Base-by-base conservation (phyloP, 768 basidiomycete genomes). In the Daedaleopsis nitida region DNA sequence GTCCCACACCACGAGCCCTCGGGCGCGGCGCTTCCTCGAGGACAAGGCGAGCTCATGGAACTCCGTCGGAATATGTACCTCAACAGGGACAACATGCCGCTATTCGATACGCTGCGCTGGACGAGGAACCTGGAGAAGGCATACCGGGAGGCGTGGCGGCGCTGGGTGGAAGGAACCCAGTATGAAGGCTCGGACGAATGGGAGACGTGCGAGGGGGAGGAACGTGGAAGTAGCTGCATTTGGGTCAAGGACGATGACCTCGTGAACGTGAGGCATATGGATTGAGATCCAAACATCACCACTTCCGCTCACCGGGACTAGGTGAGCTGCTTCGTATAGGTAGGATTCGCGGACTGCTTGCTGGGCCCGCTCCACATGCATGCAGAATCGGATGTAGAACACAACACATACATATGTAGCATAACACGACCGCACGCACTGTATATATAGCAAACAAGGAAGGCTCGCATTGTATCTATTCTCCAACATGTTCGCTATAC, bases 41-140 rank as follows among this genome's bases (percentile, higher is more conserved):
- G 67, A 16, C 50, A 52, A 14, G 78, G 79, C 32, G 78, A 75
- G 62, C 70, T 83, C 10, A 63, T 78, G 17, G 68, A 74, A 6
- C 69, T 83, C 49, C 76, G 81, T 13, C 69, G 72, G 39, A 69
- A 74, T 52, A 69, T 83, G 16, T 83, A 78, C 68, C 61, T 80
- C 14, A 67, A 70, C 45, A 69, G 83, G 5, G 78, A 79, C 38
- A 63, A 62, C 5, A 76, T 76, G 65, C 80, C 83, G 0, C 65
- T 83, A 48, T 83, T 83, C 59, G 83, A 83, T 57, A 83, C 83
- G 1, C 52, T 37, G 51, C 70, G 79, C 35, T 83, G 82, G 81
- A 78, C 77, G 17, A 66, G 67, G 55, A 81, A 83, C 55, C 63
- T 82, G 49, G 83, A 83, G 69, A 78, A 78, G 63, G 81, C 77